Evolutionary conservation across 2,329 filamentous ascomycete genomes (phyloP).

Genomic region (Penicillium concentricum): DNA sequence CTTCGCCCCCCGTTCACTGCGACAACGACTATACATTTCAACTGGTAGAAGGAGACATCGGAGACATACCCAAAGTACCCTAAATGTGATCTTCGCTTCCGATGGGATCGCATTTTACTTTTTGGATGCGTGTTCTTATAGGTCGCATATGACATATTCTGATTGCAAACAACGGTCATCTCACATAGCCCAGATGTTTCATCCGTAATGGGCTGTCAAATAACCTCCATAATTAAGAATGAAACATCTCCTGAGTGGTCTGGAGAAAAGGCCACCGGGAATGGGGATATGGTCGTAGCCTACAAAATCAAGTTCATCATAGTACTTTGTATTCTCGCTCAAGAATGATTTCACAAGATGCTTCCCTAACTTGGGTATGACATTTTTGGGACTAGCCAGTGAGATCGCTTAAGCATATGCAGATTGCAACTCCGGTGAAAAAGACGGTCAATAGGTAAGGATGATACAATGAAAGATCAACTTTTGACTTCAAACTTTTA

Average conservation of each 20-base stretch:
- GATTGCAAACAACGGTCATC: too few relatives aligned
- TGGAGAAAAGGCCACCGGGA: not conserved
- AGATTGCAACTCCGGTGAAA: not conserved
- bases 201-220: not conserved
- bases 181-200: not conserved
- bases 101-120: too few relatives aligned
- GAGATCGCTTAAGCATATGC: not conserved
- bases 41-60: not conserved
- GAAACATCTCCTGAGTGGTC: not conserved
- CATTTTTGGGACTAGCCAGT: too few relatives aligned
- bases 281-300: not conserved
- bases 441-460: not conserved
- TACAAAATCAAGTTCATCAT: not conserved
- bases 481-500: not conserved
- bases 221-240: not conserved
- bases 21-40: not conserved
- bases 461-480: not conserved
- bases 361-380: too few relatives aligned
- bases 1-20: not conserved
- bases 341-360: not conserved
- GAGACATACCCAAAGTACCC: not conserved
- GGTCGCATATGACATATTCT: not conserved
- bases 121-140: not conserved
- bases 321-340: not conserved
- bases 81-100: not conserved